phyloP scores from a whole-genome alignment of 352 stramenopile species.

The Achlya hypogyna region DNA sequence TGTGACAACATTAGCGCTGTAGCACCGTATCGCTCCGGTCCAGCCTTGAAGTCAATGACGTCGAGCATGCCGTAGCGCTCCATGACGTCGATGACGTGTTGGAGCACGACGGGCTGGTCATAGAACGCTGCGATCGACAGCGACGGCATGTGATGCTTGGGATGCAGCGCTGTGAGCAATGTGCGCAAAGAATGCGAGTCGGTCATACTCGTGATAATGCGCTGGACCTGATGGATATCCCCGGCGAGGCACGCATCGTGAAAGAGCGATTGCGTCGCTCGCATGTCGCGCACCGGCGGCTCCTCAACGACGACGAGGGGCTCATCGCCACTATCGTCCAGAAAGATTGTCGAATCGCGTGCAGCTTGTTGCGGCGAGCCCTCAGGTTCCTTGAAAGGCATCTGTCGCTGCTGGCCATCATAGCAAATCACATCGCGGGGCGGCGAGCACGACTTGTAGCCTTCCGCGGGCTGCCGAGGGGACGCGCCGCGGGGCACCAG shows the following conservation, averaged over 20 bases:
- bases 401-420: background rate
- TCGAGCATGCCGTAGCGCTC: background rate
- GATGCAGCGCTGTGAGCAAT: slow-evolving; percentile 54
- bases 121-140: slow-evolving; percentile 66
- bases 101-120: slow-evolving; percentile 55
- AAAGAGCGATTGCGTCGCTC: slow-evolving; percentile 1
- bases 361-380: background rate
- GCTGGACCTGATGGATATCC: slow-evolving; percentile 62
- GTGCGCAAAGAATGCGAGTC: slow-evolving; percentile 28
- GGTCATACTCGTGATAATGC: slow-evolving; percentile 42
- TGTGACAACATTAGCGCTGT: slow-evolving; percentile 69
- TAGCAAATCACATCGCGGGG: background rate
- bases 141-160: slow-evolving; percentile 65
- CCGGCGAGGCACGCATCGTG: slow-evolving; percentile 54
- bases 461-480: background rate
- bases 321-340: slow-evolving; percentile 1
- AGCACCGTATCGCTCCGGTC: slow-evolving; percentile 56
- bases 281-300: background rate
- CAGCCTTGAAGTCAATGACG: slow-evolving; percentile 33
- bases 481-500: background rate
- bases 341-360: background rate
- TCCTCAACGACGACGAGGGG: background rate
- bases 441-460: slow-evolving; percentile 2
- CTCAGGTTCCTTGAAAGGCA: slow-evolving; percentile 6
- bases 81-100: slow-evolving; percentile 28